Evolutionary conservation across 78 protist species (phyloP).

Genomic region (Cavenderia fasciculata): DNA sequence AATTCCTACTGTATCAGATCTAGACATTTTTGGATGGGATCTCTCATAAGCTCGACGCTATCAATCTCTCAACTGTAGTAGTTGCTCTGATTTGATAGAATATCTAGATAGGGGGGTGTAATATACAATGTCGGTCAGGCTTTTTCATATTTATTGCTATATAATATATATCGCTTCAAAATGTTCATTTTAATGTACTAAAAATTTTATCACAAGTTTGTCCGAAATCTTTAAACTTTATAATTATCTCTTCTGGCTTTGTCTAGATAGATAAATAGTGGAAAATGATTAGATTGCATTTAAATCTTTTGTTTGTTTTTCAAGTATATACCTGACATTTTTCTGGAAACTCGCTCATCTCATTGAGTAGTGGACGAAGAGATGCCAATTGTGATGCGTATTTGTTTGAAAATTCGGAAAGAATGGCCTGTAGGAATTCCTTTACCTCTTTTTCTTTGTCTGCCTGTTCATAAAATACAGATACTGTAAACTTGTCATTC

Average conservation of each 20-base stretch:
- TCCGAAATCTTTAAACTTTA: constrained; percentile 65
- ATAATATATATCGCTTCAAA: too few relatives aligned
- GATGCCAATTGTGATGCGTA: constrained; percentile 7
- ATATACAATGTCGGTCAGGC: too few relatives aligned
- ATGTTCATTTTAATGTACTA: too few relatives aligned
- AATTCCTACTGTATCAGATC: too few relatives aligned
- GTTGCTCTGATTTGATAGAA: too few relatives aligned
- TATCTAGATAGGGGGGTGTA: too few relatives aligned
- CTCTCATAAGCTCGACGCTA: too few relatives aligned
- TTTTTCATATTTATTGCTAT: too few relatives aligned
- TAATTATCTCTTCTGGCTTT: constrained; percentile 68
- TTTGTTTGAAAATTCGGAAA: constrained; percentile 27
- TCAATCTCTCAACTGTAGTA: too few relatives aligned
- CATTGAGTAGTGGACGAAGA: constrained; percentile 37
- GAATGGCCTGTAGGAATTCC: constrained; percentile 12
- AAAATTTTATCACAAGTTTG: constrained; percentile 20
- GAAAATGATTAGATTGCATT: neutral
- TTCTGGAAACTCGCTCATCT: constrained; percentile 77
- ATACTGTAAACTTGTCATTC: constrained; percentile 56
- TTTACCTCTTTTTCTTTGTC: constrained; percentile 42
- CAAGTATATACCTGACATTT: constrained; percentile 13
- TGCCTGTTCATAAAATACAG: constrained; percentile 52
- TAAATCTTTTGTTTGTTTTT: neutral
- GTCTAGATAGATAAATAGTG: neutral
- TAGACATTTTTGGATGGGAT: too few relatives aligned